Conservation (phyloP, 2,329 filamentous ascomycete species). For the Sporothrix variecibatus region DNA sequence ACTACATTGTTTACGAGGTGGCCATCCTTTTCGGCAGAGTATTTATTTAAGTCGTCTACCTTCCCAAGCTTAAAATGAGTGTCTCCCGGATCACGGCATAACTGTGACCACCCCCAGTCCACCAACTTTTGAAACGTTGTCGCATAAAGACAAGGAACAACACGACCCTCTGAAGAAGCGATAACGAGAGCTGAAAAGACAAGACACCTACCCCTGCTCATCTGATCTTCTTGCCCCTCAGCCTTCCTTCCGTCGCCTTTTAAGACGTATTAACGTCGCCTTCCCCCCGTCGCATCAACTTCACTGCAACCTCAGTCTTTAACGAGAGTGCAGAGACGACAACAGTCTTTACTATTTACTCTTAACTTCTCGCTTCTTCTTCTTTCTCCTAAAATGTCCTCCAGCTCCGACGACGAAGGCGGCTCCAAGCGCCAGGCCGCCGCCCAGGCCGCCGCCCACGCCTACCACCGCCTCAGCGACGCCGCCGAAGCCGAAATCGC, state of each 20-base stretch:
- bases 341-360: neutral
- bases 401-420: conserved; percentile 7
- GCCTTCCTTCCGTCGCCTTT: neutral
- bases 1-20: neutral
- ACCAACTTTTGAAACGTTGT: conserved; percentile 1
- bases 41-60: neutral
- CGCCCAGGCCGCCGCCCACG: neutral
- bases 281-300: neutral
- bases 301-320: neutral
- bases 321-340: no score
- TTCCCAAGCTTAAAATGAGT: no score
- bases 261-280: neutral
- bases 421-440: neutral
- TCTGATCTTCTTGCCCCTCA: neutral
- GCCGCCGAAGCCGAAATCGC: conserved; percentile 7
- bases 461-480: neutral
- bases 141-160: neutral
- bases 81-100: neutral
- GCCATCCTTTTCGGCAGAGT: neutral
- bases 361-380: neutral
- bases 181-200: neutral
- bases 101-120: neutral
- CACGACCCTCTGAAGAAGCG: neutral
- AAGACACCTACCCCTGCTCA: neutral
- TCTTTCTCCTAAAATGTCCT: neutral